Conservation (phyloP, 108 stramenopile genomes). For the Fistulifera solaris region DNA sequence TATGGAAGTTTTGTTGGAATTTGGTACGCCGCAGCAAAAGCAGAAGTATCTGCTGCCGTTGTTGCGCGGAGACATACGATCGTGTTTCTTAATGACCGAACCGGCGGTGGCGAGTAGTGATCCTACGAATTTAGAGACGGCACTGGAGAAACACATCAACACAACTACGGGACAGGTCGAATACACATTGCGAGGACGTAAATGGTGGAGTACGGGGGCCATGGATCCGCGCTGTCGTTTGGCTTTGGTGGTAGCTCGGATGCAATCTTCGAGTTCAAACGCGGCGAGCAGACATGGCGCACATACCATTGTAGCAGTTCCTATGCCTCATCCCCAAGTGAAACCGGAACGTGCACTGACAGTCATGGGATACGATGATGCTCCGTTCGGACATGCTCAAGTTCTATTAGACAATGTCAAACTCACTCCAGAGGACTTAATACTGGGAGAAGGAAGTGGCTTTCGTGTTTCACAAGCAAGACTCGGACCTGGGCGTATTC, state of each 20-base stretch:
- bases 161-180: constrained; percentile 7
- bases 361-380: constrained; percentile 95
- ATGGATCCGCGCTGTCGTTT: constrained; percentile 88
- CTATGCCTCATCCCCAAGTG: constrained; percentile 70
- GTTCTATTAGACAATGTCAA: constrained; percentile 50
- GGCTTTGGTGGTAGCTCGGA: constrained; percentile 78
- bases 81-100: constrained; percentile 94
- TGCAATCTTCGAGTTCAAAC: constrained; percentile 20
- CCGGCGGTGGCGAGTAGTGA: constrained; percentile 86
- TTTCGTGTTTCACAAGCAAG: constrained; percentile 93
- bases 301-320: constrained; percentile 76
- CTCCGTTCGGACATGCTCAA: constrained; percentile 88
- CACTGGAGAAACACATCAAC: constrained; percentile 23
- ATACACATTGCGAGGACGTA: constrained; percentile 72
- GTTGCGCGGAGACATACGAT: constrained; percentile 73
- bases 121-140: constrained; percentile 84
- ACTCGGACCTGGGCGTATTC: constrained; percentile 93
- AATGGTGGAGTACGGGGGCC: constrained; percentile 92
- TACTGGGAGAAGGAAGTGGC: constrained; percentile 87
- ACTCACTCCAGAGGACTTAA: constrained; percentile 36
- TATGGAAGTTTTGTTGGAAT: constrained; percentile 93
- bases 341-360: constrained; percentile 71
- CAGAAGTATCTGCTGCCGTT: constrained; percentile 62
- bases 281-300: constrained; percentile 22
- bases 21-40: constrained; percentile 74